Evolutionary conservation across 2,329 filamentous ascomycete genomes (phyloP).

Genomic region (Cladophialophora yegresii): DNA sequence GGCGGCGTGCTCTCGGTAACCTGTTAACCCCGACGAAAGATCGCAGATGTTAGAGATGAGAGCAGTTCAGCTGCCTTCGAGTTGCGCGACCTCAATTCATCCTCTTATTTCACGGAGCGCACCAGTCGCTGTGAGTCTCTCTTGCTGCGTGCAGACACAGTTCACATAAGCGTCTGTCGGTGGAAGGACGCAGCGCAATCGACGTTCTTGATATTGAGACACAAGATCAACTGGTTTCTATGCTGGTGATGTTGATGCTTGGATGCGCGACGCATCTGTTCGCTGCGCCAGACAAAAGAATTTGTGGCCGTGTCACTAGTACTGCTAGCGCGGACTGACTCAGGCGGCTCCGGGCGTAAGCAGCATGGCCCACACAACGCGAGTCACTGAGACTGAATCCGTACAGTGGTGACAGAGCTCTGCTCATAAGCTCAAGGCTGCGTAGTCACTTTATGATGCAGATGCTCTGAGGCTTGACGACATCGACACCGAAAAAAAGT

Average conservation of each 20-base stretch:
- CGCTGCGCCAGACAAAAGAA: neutral
- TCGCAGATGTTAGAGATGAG: constrained; percentile 1
- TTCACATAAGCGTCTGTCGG: neutral
- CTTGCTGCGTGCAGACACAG: neutral
- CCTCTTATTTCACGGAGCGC: neutral
- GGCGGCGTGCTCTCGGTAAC: neutral
- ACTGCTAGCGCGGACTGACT: neutral
- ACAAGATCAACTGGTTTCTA: neutral
- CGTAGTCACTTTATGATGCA: neutral
- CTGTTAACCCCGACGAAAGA: neutral
- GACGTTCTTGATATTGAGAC: neutral
- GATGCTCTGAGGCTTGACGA: neutral
- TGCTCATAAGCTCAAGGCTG: neutral
- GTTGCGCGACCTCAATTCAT: constrained; percentile 17
- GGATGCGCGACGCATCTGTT: neutral
- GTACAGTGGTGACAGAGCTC: neutral
- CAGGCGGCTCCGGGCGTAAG: neutral
- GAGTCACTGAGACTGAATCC: neutral
- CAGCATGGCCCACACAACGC: no score
- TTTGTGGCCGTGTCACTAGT: neutral
- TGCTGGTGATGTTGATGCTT: neutral
- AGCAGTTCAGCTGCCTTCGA: constrained; percentile 4
- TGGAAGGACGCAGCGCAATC: neutral
- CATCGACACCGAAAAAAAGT: neutral
- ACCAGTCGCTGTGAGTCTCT: neutral